phyloP scores from a whole-genome alignment of 768 basidiomycete species.

The Amanita polypyramis region DNA sequence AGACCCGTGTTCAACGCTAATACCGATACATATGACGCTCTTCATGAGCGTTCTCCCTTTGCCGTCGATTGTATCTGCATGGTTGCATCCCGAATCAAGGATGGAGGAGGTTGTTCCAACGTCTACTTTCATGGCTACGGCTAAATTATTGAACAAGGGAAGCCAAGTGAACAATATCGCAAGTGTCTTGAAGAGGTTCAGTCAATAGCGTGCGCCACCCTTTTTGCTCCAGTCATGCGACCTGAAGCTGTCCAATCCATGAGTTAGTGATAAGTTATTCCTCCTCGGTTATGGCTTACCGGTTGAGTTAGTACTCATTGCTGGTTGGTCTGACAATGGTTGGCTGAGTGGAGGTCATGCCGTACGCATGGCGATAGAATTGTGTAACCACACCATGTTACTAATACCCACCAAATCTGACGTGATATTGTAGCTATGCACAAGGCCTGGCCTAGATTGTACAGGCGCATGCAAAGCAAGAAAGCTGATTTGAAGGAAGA shows the following conservation, averaged over 20 bases:
- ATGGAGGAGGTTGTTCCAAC: conserved; percentile 64
- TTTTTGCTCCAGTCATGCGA: conserved; percentile 79
- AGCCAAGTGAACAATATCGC: conserved; percentile 62
- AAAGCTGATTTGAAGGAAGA: conserved; percentile 54
- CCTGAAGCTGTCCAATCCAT: conserved; percentile 89
- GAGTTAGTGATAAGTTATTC: conserved; percentile 44
- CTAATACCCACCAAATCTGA: background rate
- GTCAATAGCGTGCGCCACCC: conserved; percentile 70
- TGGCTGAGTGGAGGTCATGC: conserved; percentile 94
- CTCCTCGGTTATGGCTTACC: conserved; percentile 4
- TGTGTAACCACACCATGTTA: conserved; percentile 42
- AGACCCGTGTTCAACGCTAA: conserved; percentile 76
- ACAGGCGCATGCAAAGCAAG: conserved; percentile 65
- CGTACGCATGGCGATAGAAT: conserved; percentile 93
- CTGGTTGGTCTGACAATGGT: conserved; percentile 94
- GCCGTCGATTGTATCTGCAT: conserved; percentile 89
- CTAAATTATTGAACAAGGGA: conserved; percentile 31
- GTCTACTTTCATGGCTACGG: background rate
- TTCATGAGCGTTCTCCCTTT: conserved; percentile 87
- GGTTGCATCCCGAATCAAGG: conserved; percentile 84
- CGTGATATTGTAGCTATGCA: conserved; percentile 55
- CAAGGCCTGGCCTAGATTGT: conserved; percentile 80
- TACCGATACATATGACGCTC: conserved; percentile 76
- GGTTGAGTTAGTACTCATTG: conserved; percentile 57
- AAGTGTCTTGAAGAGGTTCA: conserved; percentile 81